These are phyloP conservation scores for Cordyceps cicadae DNA, from an alignment of 2,329 filamentous ascomycete genomes.

Conservation along the genomic window DNA sequence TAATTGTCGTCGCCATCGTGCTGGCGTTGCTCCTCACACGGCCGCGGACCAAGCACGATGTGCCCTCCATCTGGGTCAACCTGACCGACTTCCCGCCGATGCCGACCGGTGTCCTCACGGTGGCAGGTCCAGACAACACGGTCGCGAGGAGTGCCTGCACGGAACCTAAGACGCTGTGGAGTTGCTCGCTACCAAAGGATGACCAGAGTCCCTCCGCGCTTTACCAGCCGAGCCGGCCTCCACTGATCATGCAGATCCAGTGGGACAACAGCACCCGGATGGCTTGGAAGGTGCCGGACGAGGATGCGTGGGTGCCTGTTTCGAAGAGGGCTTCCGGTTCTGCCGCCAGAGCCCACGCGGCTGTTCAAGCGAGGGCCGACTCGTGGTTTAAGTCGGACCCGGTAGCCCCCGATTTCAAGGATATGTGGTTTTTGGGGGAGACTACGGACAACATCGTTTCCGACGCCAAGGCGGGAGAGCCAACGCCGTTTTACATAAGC, in stretches of 20 bases:
- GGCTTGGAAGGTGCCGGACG: conserved; percentile 41
- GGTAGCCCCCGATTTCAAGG: conserved; percentile 50
- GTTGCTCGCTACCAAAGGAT: conserved; percentile 75
- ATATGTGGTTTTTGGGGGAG: conserved; percentile 76
- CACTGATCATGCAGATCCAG: conserved; percentile 72
- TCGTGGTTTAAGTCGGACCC: conserved; percentile 43
- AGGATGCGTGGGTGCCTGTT: conserved; percentile 22
- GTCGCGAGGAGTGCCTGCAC: conserved; percentile 62
- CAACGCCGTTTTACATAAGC: conserved; percentile 82
- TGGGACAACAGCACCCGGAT: conserved; percentile 52
- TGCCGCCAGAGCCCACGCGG: conserved; percentile 18
- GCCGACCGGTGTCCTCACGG: conserved; percentile 71
- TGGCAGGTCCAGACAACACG: conserved; percentile 63
- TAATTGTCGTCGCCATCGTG: conserved; percentile 49
- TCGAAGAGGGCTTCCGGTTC: conserved; percentile 19
- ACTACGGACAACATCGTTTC: conserved; percentile 68
- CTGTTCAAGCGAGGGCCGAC: conserved; percentile 15
- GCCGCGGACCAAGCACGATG: conserved; percentile 17
- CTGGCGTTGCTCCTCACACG: conserved; percentile 48
- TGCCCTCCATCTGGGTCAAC: conserved; percentile 64
- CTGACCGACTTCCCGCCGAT: conserved; percentile 80
- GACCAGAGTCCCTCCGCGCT: conserved; percentile 56
- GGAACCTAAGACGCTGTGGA: conserved; percentile 69
- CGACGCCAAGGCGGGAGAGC: conserved; percentile 67
- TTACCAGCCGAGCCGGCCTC: conserved; percentile 61